Base-by-base conservation (phyloP, 2,329 filamentous ascomycete genomes). In the Dryadomyces quercus-mongolicae region DNA sequence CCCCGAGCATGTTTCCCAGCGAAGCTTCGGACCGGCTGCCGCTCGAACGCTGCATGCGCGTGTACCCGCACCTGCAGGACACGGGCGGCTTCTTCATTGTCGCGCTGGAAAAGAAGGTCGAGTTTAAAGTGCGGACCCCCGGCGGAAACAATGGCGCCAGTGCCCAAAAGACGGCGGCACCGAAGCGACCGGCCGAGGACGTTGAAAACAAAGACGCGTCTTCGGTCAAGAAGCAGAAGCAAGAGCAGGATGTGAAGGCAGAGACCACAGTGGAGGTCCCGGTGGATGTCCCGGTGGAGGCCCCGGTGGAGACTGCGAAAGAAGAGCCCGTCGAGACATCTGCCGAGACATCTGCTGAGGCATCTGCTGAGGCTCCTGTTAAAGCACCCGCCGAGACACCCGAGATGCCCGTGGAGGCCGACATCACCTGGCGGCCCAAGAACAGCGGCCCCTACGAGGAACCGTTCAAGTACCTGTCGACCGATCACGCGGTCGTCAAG, bases 61-160 rank as follows among this genome's bases (percentile, higher is more conserved):
- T 98, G 7, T 98, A 97, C 67, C 88, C 91, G 38, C 93, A 98
- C 68, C 78, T 90, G 65, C 93, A 98, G 70, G 90, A 98, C 63
- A 98, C 93, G 3, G 93, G 93, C 54, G 92, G 86, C 21, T 98
- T 98, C 76, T 98, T 98, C 73, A 96, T 98, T 66, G 86, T 90
- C 0, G 91, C 96, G 0, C 72, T 98, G 18, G 87, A 96, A 73
- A 98, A 98, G 77, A 84, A 85, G 66, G 79, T 81, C 25, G 93
- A 96, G 60, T 90, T 95, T 67, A 86, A 80, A 66, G 85, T 84
- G 9, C 86, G 80, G 67, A 83, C 84, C 21, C 87, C 48, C 21
- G 22, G 20, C 15, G 42, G 38, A 2, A n/a, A 15, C 21, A 31
- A 31, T 31, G 22, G 20, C 40, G 25, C 21, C 21, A 10, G 12